Evolutionary conservation across 2,329 filamentous ascomycete genomes (phyloP).

Genomic region (Ilyonectria sp.): DNA sequence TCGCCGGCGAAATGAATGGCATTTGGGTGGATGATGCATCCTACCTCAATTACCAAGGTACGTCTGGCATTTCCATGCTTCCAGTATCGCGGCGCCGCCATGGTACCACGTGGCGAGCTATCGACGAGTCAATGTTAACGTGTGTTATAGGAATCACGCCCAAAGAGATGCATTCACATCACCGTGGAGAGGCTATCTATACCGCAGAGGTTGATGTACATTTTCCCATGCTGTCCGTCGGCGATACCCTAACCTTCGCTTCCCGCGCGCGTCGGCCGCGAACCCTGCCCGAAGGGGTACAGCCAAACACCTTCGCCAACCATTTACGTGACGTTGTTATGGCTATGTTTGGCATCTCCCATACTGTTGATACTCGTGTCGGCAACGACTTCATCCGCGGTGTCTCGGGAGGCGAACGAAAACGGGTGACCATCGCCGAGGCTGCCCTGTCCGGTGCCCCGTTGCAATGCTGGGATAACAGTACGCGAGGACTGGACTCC

Average conservation of each 20-base stretch:
- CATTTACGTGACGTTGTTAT: conserved; percentile 78
- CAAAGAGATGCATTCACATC: too few relatives aligned
- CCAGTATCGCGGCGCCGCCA: not conserved
- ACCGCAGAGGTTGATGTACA: too few relatives aligned
- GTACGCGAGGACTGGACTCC: conserved; percentile 75
- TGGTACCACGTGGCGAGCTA: not conserved
- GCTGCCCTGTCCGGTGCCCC: conserved; percentile 53
- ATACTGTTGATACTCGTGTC: conserved; percentile 78
- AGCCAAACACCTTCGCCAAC: conserved; percentile 65
- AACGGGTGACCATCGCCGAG: conserved; percentile 57
- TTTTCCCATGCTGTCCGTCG: too few relatives aligned
- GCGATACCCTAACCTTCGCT: too few relatives aligned
- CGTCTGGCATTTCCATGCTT: conserved; percentile 12
- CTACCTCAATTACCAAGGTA: too few relatives aligned
- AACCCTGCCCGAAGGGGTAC: conserved; percentile 70
- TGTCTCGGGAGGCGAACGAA: conserved; percentile 68
- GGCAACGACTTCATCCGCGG: conserved; percentile 78
- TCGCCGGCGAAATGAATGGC: too few relatives aligned
- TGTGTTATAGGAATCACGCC: conserved; percentile 21
- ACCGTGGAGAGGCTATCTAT: too few relatives aligned
- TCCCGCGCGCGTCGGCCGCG: conserved; percentile 68
- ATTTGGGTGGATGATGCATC: too few relatives aligned
- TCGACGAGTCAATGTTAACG: not conserved
- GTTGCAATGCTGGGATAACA: conserved; percentile 81
- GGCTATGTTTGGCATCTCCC: conserved; percentile 79